Evolutionary conservation across 768 basidiomycete species (phyloP), one percentile per base, ranked within the genome.

Genomic region (Russula sp.): DNA sequence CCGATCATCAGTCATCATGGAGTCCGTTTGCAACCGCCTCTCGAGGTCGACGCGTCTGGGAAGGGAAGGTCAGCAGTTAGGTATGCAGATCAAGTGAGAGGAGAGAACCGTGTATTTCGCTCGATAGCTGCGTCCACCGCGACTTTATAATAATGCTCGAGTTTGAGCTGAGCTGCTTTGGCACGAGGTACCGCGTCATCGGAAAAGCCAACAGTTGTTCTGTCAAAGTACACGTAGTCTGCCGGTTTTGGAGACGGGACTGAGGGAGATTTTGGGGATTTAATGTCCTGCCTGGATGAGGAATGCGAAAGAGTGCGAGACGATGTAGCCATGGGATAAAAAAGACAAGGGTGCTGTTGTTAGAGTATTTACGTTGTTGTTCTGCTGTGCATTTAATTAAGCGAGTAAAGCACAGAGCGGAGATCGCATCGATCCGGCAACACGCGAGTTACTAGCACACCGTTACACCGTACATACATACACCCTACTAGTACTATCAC

Each of bases 81-180:
- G 57, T 22, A 47, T 42, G 50, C 7, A 44, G 7, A 37, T 8
- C 13, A 35, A 49, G 39, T 22, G 8, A 50, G 9, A 45, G 27
- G 16, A 47, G 16, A 42, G 48, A 22, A 94, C 94, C 96, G 84
- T 57, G 86, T 83, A 73, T 98, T 98, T 57, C 97, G 80, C 71
- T 95, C 94, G 51, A 99, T 91, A 13, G 96, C 96, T 50, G 89
- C 84, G 73, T 98, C 94, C 47, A 99, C 97, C 1, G 92, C 92
- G 45, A 97, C 87, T 75, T 98, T 97, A 77, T 98, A 99, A 73
- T 87, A 97, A 72, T 95, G 88, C 76, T 98, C 97, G 57, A 98
- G 82, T 75, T 96, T 97, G 76, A 98, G 79, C 74, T 97, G 94
- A 2, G 95, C 95, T 45, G 84, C 84, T 74, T 94, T 95, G 14